phyloP scores from a whole-genome alignment of 495 filamentous ascomycete species.

The Lentithecium fluviatile region DNA sequence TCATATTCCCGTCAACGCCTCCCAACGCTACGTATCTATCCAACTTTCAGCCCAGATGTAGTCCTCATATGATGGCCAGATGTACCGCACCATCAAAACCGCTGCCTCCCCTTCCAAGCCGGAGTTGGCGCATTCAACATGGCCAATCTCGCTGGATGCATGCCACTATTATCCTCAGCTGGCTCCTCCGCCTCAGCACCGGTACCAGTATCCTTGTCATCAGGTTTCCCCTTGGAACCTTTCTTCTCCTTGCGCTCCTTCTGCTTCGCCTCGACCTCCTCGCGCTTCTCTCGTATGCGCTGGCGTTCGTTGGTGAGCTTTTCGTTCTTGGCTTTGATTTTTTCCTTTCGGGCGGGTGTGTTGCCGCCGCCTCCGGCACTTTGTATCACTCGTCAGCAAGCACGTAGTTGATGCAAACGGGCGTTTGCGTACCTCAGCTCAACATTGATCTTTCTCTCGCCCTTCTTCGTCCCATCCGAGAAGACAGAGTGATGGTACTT shows the following conservation, averaged over 20 bases:
- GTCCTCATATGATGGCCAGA: not conserved
- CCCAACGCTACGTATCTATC: no score
- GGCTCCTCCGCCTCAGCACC: slow-evolving; percentile 7
- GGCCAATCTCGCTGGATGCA: slow-evolving; percentile 42
- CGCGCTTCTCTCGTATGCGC: slow-evolving; percentile 29
- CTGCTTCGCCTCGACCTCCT: slow-evolving; percentile 35
- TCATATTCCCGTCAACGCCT: no score
- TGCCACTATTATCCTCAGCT: slow-evolving; percentile 25
- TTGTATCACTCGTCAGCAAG: not conserved
- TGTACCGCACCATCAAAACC: slow-evolving; percentile 2
- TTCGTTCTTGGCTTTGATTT: slow-evolving; percentile 81
- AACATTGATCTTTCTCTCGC: slow-evolving; percentile 75
- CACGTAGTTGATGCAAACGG: not conserved
- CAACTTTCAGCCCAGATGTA: no score
- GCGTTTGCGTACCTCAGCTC: slow-evolving; percentile 62
- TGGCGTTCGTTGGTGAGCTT: slow-evolving; percentile 58
- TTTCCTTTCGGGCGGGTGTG: slow-evolving; percentile 64
- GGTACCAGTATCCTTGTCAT: slow-evolving; percentile 13
- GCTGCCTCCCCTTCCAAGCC: not conserved
- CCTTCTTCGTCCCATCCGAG: slow-evolving; percentile 59
- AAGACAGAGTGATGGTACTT: slow-evolving; percentile 85
- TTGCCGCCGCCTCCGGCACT: slow-evolving; percentile 80
- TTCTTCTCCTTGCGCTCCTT: slow-evolving; percentile 28
- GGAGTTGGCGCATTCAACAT: slow-evolving; percentile 13
- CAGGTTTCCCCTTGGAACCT: slow-evolving; percentile 15